phyloP scores from a whole-genome alignment of 2,329 filamentous ascomycete species.

The Clonostachys byssicola region DNA sequence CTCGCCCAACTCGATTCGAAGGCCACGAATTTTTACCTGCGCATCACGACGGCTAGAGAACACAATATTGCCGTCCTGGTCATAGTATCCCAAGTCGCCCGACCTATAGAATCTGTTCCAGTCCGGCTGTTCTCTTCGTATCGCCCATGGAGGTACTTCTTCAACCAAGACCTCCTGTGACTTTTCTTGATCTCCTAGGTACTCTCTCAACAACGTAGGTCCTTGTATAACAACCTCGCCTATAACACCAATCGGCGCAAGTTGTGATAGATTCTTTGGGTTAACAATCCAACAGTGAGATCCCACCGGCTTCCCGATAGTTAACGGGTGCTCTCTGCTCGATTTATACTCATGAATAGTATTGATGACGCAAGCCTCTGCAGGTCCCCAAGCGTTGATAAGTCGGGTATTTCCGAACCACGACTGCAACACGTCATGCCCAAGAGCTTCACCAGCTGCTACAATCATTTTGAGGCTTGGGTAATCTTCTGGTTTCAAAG shows the following conservation, averaged over 20 bases:
- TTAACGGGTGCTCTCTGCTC: background rate
- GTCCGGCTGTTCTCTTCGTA: background rate
- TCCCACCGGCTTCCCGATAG: constrained; percentile 4
- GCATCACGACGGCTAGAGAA: constrained; percentile 46
- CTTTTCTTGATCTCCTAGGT: constrained; percentile 27
- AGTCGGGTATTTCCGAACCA: constrained; percentile 4
- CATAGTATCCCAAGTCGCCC: constrained; percentile 14
- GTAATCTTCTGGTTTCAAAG: background rate
- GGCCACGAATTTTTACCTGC: constrained; percentile 29
- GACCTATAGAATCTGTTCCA: constrained; percentile 11
- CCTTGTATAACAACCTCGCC: constrained; percentile 8
- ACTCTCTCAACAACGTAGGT: constrained; percentile 38
- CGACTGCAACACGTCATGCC: constrained; percentile 3
- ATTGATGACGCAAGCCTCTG: constrained; percentile 4
- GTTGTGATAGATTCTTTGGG: background rate
- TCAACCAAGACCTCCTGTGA: constrained; percentile 14
- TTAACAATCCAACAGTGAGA: constrained; percentile 6
- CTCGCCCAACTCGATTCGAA: constrained; percentile 6
- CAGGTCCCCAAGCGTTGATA: constrained; percentile 5
- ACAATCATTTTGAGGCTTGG: constrained; percentile 1
- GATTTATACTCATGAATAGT: constrained; percentile 2
- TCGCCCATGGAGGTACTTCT: background rate
- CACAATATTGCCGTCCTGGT: constrained; percentile 25
- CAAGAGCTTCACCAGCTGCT: constrained; percentile 4
- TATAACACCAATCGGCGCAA: constrained; percentile 4